Evolutionary conservation across 116 monocot genomes (phyloP).

Genomic region (Posidonia oceanica): DNA sequence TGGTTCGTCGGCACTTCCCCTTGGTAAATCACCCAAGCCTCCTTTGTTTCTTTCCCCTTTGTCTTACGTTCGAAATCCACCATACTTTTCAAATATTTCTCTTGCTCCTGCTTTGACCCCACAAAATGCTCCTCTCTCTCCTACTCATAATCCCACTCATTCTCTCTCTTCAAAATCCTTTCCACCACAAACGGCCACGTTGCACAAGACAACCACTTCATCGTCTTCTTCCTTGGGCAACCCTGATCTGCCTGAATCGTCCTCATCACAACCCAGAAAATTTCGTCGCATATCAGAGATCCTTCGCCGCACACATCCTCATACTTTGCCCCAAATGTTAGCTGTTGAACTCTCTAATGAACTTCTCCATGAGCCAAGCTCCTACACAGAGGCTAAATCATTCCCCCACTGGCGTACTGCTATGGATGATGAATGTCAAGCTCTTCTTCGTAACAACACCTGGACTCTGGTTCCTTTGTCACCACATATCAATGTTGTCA

Average conservation of each 20-base stretch:
- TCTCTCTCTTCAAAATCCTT: background rate
- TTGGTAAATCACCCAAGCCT: too few species aligned
- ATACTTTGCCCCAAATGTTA: too few species aligned
- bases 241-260: background rate
- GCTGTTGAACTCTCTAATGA: background rate
- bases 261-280: too few species aligned
- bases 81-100: too few species aligned
- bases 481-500: background rate
- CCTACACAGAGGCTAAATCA: background rate
- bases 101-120: background rate
- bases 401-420: background rate
- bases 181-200: background rate
- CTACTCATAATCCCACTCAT: too few species aligned
- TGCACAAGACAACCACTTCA: background rate
- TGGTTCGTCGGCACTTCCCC: background rate
- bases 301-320: too few species aligned
- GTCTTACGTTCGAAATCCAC: too few species aligned
- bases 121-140: too few species aligned
- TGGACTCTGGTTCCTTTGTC: conserved; percentile 5
- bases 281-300: background rate
- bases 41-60: too few species aligned
- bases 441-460: background rate
- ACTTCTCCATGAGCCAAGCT: background rate
- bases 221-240: background rate
- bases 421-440: background rate